Conservation (phyloP, 345 rosid genomes). For the Geranium brycei region DNA sequence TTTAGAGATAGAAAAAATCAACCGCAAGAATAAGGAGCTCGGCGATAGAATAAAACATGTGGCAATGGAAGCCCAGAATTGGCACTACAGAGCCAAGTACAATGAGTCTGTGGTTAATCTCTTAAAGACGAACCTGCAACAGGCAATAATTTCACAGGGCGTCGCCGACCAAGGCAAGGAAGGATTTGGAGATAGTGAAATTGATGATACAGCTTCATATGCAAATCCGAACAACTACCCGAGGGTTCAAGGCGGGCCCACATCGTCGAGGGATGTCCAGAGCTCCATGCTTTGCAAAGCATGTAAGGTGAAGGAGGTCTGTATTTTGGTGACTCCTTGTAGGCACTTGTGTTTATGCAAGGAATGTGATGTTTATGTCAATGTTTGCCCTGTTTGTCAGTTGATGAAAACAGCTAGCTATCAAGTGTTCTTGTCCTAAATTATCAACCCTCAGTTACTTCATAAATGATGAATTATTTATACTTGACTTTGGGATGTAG, state of each 20-base stretch:
- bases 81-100: slow-evolving; percentile 70
- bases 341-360: slow-evolving; percentile 80
- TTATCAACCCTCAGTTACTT: slow-evolving; percentile 2
- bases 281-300: slow-evolving; percentile 35
- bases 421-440: slow-evolving; percentile 45
- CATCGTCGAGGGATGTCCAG: slow-evolving; percentile 11
- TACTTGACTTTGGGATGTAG: no score
- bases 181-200: slow-evolving; percentile 81
- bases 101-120: slow-evolving; percentile 59
- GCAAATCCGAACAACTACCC: slow-evolving; percentile 33
- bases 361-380: slow-evolving; percentile 49
- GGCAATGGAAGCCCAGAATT: slow-evolving; percentile 56
- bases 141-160: slow-evolving; percentile 53
- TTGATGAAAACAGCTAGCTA: slow-evolving; percentile 47
- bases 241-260: slow-evolving; percentile 14
- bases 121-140: slow-evolving; percentile 57
- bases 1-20: slow-evolving; percentile 52
- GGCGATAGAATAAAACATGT: slow-evolving; percentile 53
- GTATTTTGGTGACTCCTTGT: slow-evolving; percentile 66
- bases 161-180: slow-evolving; percentile 52
- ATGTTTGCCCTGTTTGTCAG: slow-evolving; percentile 70
- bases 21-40: slow-evolving; percentile 56
- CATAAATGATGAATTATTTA: no score
- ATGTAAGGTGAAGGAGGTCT: slow-evolving; percentile 55
- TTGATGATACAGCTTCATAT: slow-evolving; percentile 62